phyloP scores from a whole-genome alignment of 129 eudicot species.

The Pulicaria dysenterica region DNA sequence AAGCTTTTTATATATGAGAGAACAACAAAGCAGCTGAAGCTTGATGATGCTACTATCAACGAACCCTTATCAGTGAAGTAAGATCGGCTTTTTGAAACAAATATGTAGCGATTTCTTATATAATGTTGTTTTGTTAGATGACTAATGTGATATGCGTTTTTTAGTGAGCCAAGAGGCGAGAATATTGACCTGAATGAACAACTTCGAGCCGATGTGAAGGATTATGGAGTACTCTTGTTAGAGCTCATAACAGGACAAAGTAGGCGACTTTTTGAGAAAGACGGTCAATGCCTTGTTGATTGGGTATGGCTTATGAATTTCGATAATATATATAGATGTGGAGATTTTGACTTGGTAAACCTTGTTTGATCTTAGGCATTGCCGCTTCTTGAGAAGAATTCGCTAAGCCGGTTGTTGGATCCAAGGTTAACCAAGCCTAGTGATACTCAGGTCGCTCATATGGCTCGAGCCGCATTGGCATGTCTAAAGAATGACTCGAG shows the following conservation, averaged over 20 bases:
- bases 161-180: slow-evolving; percentile 27
- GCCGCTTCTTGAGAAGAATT: slow-evolving; percentile 46
- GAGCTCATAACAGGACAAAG: slow-evolving; percentile 54
- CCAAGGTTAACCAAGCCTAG: slow-evolving; percentile 31
- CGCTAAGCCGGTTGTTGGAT: slow-evolving; percentile 37
- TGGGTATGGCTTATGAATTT: slow-evolving; percentile 41
- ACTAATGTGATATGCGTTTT: slow-evolving; percentile 10
- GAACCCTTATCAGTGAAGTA: slow-evolving; percentile 32
- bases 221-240: slow-evolving; percentile 45
- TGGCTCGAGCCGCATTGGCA: slow-evolving; percentile 51
- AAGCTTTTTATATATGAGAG: slow-evolving; percentile 42
- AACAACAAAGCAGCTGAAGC: slow-evolving; percentile 42
- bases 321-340: not conserved
- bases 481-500: slow-evolving; percentile 39
- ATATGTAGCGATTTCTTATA: slow-evolving; percentile 7
- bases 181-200: slow-evolving; percentile 26
- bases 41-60: slow-evolving; percentile 23
- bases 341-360: not conserved
- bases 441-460: slow-evolving; percentile 34
- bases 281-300: slow-evolving; percentile 34
- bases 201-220: slow-evolving; percentile 35
- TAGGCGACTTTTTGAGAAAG: slow-evolving; percentile 29
- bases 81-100: slow-evolving; percentile 18
- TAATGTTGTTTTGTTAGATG: not conserved
- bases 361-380: slow-evolving; percentile 42